These are phyloP conservation scores for Auricularia sp. DNA, from an alignment of 768 basidiomycete species.

Conservation along the genomic window DNA sequence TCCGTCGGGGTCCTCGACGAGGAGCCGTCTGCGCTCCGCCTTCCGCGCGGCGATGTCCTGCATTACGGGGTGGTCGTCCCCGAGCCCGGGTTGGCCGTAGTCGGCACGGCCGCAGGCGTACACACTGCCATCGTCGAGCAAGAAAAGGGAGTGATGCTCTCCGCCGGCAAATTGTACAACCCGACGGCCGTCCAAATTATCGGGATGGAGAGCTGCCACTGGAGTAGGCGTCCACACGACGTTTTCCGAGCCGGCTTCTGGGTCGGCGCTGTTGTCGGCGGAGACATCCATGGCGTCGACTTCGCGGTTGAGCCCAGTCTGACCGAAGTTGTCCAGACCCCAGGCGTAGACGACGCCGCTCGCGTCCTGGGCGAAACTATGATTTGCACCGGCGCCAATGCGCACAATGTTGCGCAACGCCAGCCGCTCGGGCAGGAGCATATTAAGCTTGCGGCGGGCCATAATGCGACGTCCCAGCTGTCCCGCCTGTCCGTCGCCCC, in stretches of 20 bases:
- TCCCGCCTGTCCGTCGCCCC: slow-evolving; percentile 34
- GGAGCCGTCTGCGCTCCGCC: neutral
- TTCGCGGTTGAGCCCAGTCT: slow-evolving; percentile 52
- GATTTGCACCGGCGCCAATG: slow-evolving; percentile 33
- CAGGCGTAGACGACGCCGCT: slow-evolving; percentile 37
- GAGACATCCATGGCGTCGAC: slow-evolving; percentile 47
- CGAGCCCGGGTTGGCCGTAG: slow-evolving; percentile 67
- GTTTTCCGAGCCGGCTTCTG: slow-evolving; percentile 19
- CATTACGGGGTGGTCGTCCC: slow-evolving; percentile 22
- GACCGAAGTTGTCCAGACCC: slow-evolving; percentile 38
- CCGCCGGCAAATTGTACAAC: slow-evolving; percentile 73
- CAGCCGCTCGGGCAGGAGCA: slow-evolving; percentile 32
- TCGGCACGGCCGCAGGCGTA: slow-evolving; percentile 82
- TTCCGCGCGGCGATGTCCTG: slow-evolving; percentile 3
- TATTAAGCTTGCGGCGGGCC: slow-evolving; percentile 30
- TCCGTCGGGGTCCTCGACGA: neutral
- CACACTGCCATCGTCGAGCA: slow-evolving; percentile 72
- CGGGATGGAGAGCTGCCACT: too few relatives aligned
- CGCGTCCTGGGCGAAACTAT: slow-evolving; percentile 34
- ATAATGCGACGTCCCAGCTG: slow-evolving; percentile 37
- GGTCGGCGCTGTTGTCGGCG: slow-evolving; percentile 48
- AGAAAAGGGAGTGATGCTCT: slow-evolving; percentile 84
- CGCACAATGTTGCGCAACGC: slow-evolving; percentile 27
- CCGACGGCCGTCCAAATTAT: slow-evolving; percentile 29
- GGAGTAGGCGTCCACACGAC: too few relatives aligned